phyloP scores from a whole-genome alignment of 192 early-diverging fungal species.

The Backusella macrospora region DNA sequence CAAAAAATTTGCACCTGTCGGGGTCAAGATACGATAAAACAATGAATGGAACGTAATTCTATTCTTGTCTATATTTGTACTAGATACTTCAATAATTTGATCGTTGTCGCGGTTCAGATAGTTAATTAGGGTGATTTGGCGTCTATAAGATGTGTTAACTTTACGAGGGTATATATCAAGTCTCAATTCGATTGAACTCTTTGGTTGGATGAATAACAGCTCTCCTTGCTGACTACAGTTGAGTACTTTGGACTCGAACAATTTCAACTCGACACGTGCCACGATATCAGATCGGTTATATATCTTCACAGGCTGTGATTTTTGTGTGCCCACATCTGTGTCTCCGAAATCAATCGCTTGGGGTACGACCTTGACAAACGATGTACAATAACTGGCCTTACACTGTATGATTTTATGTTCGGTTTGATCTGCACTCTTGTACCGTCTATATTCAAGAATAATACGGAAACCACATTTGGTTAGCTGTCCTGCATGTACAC shows the following conservation, averaged over 20 bases:
- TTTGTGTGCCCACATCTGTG: slow-evolving; percentile 92
- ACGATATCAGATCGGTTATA: slow-evolving; percentile 84
- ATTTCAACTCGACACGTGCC: slow-evolving; percentile 74
- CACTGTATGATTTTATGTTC: slow-evolving; percentile 86
- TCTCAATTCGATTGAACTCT: slow-evolving; percentile 73
- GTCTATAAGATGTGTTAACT: slow-evolving; percentile 93
- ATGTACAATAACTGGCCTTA: slow-evolving; percentile 87
- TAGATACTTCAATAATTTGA: slow-evolving; percentile 88
- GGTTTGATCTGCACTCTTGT: slow-evolving; percentile 40
- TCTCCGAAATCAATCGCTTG: slow-evolving; percentile 89
- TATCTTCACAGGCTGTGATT: slow-evolving; percentile 79
- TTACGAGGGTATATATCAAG: slow-evolving; percentile 97
- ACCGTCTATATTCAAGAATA: slow-evolving; percentile 60
- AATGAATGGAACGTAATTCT: slow-evolving; percentile 94
- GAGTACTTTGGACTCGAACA: slow-evolving; percentile 90
- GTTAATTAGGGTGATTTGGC: slow-evolving; percentile 93
- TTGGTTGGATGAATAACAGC: slow-evolving; percentile 72
- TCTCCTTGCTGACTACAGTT: slow-evolving; percentile 67
- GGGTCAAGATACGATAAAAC: slow-evolving; percentile 87
- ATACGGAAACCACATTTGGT: slow-evolving; percentile 70
- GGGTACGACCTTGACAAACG: slow-evolving; percentile 85
- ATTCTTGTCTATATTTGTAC: slow-evolving; percentile 93
- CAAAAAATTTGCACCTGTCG: slow-evolving; percentile 86
- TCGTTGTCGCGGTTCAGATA: slow-evolving; percentile 85
- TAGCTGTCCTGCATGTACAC: slow-evolving; percentile 73